Evolutionary conservation across 164 flowering plant species (phyloP), one percentile per base, ranked within the genome.

Genomic region (Chloranthus sessilifolius): DNA sequence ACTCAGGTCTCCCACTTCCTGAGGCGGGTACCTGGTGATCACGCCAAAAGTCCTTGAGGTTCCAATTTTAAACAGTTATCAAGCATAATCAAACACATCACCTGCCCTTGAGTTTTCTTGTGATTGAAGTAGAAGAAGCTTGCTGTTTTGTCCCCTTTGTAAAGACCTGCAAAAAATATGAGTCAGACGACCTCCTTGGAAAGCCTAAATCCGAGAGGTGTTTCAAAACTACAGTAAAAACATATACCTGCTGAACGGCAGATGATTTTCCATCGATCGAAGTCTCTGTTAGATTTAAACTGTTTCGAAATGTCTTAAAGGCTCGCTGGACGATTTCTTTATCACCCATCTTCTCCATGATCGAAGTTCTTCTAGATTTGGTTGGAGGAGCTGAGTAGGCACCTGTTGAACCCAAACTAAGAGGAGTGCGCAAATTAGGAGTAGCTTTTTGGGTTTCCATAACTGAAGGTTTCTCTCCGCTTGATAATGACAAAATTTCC

Each of bases 271-370:
- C 70, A 41, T 68, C 74, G 27, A 9, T 31, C 15, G 70, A 61
- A 41, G 74, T 26, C 47, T 64, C 60, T 24, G 53, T 26, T 36
- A 64, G 78, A 68, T 52, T 63, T 49, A 45, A 46, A 58, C 49
- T 73, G 52, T 59, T 76, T 30, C 78, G 91, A 50, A 90, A 90
- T 65, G 90, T 40, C 76, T 72, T 84, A 55, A 90, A 90, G 39
- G 88, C 98, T 67, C 89, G 72, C 61, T 71, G 82, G 21, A 90
- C 83, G 50, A 90, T 90, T 52, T 86, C 95, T 58, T 86, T 86
- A 62, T 86, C 95, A 23, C 85, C 91, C 98, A 90, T 90, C 27
- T 64, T 67, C 73, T 90, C 95, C 95, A 90, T 81, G 28, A 90
- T 74, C 53, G 74, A 56, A 23, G 91, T 79, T 47, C 76, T 76